Evolutionary conservation across 768 basidiomycete species (phyloP).

Genomic region (Tylopilus plumbeoviolaceoides): DNA sequence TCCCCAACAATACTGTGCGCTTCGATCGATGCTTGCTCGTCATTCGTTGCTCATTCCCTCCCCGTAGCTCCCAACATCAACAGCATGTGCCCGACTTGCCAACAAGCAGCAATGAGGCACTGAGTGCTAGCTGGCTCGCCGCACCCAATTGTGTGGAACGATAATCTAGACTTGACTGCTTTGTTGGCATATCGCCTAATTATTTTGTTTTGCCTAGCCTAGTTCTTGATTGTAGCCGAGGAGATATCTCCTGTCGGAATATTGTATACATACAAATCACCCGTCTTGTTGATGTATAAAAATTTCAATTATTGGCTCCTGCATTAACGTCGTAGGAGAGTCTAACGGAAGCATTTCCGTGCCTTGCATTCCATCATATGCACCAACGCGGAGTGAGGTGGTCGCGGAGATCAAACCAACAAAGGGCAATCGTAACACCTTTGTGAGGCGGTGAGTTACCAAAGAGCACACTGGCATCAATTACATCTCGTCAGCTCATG

Average conservation of each 20-base stretch:
- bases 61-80: constrained; percentile 40
- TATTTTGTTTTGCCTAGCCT: constrained; percentile 17
- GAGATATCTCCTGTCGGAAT: constrained; percentile 15
- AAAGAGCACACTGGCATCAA: constrained; percentile 4
- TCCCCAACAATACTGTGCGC: constrained; percentile 46
- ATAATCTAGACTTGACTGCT: constrained; percentile 11
- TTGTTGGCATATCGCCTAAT: constrained; percentile 21
- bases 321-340: constrained; percentile 16
- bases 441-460: not conserved
- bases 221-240: constrained; percentile 30
- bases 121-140: constrained; percentile 11
- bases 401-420: constrained; percentile 31
- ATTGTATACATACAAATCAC: constrained; percentile 15
- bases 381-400: constrained; percentile 5
- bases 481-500: not conserved
- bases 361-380: constrained; percentile 6
- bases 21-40: not conserved
- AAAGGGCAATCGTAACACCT: constrained; percentile 8
- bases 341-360: constrained; percentile 28
- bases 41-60: not conserved
- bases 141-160: not conserved
- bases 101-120: constrained; percentile 23
- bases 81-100: constrained; percentile 40
- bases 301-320: constrained; percentile 9
- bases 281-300: constrained; percentile 1